phyloP scores from a whole-genome alignment of 2,329 filamentous ascomycete genomes.

The Sporothrix brasiliensis region DNA sequence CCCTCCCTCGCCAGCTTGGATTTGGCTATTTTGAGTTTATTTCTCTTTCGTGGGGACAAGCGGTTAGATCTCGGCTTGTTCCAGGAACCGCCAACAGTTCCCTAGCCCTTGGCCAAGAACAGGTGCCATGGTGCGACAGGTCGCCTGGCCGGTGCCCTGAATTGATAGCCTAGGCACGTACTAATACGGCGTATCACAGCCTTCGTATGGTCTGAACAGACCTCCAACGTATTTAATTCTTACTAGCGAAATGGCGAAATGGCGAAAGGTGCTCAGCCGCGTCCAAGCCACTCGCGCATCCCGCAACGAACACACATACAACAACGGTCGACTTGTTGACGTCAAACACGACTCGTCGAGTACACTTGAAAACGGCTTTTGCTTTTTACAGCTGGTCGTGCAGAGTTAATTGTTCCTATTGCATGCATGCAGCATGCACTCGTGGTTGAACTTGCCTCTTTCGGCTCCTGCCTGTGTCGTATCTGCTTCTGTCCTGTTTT shows the following conservation, averaged over 20 bases:
- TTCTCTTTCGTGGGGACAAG: too few species aligned
- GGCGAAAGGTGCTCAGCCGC: constrained; percentile 13
- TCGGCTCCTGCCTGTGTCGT: not conserved
- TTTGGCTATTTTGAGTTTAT: constrained; percentile 6
- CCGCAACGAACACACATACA: not conserved
- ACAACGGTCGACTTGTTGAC: not conserved
- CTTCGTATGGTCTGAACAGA: too few species aligned
- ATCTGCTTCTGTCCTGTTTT: not conserved
- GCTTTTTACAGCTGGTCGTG: too few species aligned
- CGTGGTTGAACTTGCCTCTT: not conserved
- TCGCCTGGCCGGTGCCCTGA: not conserved
- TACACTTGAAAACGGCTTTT: too few species aligned
- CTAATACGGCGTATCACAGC: too few species aligned
- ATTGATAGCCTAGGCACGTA: too few species aligned
- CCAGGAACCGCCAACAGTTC: not conserved
- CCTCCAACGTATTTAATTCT: too few species aligned
- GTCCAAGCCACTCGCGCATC: constrained; percentile 10
- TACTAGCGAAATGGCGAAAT: not conserved
- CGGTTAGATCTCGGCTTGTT: constrained; percentile 4
- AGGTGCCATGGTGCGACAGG: constrained; percentile 1
- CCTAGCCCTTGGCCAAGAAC: not conserved
- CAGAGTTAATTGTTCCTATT: not conserved
- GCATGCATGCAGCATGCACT: too few species aligned
- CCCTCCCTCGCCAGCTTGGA: constrained; percentile 1
- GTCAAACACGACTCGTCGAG: not conserved